Evolutionary conservation across 202 grass and related monocot genomes (phyloP), one percentile per base, ranked within the genome.

Genomic region (Panicum hallii): DNA sequence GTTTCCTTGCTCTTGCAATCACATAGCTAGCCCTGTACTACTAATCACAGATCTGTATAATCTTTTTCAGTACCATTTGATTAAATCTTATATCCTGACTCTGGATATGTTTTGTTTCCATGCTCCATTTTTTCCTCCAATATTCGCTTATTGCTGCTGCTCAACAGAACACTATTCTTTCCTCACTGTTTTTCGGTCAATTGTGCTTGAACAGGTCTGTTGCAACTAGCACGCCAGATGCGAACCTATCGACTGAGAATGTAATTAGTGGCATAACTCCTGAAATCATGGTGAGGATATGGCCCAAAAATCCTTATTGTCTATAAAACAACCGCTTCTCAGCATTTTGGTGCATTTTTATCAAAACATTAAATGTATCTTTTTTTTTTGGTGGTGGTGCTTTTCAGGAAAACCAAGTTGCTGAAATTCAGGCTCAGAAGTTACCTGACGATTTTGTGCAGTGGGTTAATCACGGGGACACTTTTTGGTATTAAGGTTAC

Each of bases 401-500:
- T 82, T 86, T 93, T 87, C 86, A 90, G 77, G 81, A 83, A 90
- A 87, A 53, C 26, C 81, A 87, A 78, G 22, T 67, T 45, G 73
- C 5, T 10, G 78, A 78, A 81, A 65, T 87, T 8, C 64, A 84
- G 56, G 66, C 66, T 65, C 88, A 83, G 40, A 85, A 88, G 58
- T 72, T 93, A 67, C 83, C 93, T 0, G 86, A 77, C 22, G 79
- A 90, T 71, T 93, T 95, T 40, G 80, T 78, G 2, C 84, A 91
- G 16, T 95, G 93, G 93, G 88, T 95, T 65, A 79, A 81, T 2
- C 16, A 87, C 7, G 81, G 83, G 49, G 83, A 87, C 67, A 15
- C 79, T 1, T 88, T 93, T 73, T 89, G 80, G 77, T 91, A 64
- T 80, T 93, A 78, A 90, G 71, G 85, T 84, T 81, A 80, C 49